These are phyloP conservation scores for Volvox africanus DNA, from an alignment of 139 green algal species.

Conservation along the genomic window DNA sequence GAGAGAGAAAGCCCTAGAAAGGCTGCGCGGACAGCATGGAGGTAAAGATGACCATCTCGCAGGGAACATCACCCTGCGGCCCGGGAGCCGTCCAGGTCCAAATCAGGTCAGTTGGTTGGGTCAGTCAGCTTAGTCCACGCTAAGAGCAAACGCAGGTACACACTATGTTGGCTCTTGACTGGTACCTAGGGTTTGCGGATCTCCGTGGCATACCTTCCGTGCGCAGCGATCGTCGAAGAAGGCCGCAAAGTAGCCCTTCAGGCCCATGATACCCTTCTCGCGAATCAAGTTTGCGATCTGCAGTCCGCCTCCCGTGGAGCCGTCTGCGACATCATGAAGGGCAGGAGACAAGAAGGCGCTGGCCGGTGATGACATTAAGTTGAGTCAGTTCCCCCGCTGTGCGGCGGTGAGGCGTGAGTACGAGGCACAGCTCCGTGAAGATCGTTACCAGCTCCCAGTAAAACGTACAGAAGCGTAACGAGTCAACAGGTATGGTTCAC, in stretches of 20 bases:
- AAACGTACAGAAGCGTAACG: too few species aligned
- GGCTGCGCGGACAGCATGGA: slow-evolving; percentile 32
- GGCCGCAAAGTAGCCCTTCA: slow-evolving; percentile 23
- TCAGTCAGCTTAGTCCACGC: too few species aligned
- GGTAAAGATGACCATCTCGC: not conserved
- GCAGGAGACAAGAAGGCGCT: too few species aligned
- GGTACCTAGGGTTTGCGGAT: not conserved
- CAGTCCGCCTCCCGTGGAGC: not conserved
- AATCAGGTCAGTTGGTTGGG: too few species aligned
- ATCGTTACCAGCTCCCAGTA: too few species aligned
- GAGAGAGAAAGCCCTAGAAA: not conserved
- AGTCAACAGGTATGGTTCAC: too few species aligned
- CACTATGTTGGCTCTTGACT: not conserved
- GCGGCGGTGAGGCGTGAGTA: too few species aligned
- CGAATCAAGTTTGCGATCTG: slow-evolving; percentile 20
- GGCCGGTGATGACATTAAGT: too few species aligned
- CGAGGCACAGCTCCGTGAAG: too few species aligned
- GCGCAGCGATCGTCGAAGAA: slow-evolving; percentile 34
- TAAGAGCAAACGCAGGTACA: not conserved
- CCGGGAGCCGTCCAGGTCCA: not conserved
- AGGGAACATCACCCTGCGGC: not conserved
- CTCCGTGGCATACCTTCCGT: not conserved
- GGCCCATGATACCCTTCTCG: not conserved
- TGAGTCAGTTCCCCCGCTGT: too few species aligned
- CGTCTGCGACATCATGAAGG: slow-evolving; percentile 8